A percentile compares a stretch with the other conserved stretches of the same genome.
phyloP scores from a whole-genome alignment of 192 early-diverging fungal species.

The Borealophlyctis nickersoniae region DNA sequence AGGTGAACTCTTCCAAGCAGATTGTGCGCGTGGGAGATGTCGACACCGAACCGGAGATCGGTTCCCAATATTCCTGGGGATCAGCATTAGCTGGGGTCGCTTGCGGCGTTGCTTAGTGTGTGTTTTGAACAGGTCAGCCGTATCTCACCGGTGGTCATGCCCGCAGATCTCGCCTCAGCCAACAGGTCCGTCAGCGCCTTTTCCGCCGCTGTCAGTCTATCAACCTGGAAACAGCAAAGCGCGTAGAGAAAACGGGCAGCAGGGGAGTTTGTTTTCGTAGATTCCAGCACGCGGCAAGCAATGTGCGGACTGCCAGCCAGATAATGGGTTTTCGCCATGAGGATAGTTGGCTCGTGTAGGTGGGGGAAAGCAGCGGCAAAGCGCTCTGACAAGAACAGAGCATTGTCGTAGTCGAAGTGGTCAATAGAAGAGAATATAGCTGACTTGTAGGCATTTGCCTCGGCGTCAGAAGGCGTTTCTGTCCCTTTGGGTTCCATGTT shows the following conservation, averaged over 20 bases:
- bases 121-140: too few relatives aligned
- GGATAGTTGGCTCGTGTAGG: conserved; percentile 10
- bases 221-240: conserved; percentile 24
- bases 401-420: conserved; percentile 25
- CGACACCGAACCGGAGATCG: too few relatives aligned
- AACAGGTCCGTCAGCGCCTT: conserved; percentile 8
- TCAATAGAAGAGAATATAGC: too few relatives aligned
- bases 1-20: too few relatives aligned
- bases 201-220: conserved; percentile 24
- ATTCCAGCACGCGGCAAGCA: conserved; percentile 20
- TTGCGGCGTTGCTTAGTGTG: too few relatives aligned
- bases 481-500: too few relatives aligned
- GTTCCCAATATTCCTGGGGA: too few relatives aligned
- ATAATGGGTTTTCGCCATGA: conserved; percentile 31
- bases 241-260: conserved; percentile 28
- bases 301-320: neutral
- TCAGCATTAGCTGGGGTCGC: too few relatives aligned
- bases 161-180: neutral
- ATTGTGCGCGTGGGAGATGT: too few relatives aligned
- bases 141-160: neutral
- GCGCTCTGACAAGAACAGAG: conserved; percentile 44
- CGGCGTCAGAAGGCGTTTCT: too few relatives aligned
- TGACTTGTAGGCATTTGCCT: too few relatives aligned
- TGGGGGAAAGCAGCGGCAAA: conserved; percentile 23
- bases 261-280: neutral